A percentile compares a stretch with the other conserved stretches of the same genome.
phyloP scores from a whole-genome alignment of 163 green algal genomes.

The Prototheca wickerhamii region DNA sequence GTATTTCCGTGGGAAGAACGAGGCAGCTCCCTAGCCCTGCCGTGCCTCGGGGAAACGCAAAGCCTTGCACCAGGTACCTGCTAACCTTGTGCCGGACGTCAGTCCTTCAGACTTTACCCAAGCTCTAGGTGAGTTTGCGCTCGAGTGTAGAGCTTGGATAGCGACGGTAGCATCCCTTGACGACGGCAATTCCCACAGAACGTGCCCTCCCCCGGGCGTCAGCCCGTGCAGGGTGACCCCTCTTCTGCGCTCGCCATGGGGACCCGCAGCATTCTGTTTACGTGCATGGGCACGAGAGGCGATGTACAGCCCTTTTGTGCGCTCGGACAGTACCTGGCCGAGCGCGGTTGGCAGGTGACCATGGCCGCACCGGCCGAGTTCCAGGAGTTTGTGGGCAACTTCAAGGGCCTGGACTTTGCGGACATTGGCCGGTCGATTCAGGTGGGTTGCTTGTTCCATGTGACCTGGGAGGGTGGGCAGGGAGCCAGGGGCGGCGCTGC shows the following conservation, averaged over 20 bases:
- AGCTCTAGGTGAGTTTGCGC: too few relatives aligned
- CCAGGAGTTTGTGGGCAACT: conserved; percentile 4
- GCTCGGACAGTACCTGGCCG: conserved; percentile 45
- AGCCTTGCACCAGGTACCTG: too few relatives aligned
- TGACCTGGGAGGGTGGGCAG: too few relatives aligned
- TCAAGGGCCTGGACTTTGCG: neutral
- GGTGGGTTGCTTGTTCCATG: neutral
- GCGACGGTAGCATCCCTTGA: too few relatives aligned
- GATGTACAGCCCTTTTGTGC: conserved; percentile 82
- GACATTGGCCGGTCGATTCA: conserved; percentile 11
- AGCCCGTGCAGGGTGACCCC: too few relatives aligned
- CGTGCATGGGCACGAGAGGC: conserved; percentile 59
- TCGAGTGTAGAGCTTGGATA: too few relatives aligned
- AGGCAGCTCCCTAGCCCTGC: neutral
- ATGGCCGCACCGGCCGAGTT: conserved; percentile 20
- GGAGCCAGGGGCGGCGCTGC: too few relatives aligned
- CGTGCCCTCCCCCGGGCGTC: too few relatives aligned
- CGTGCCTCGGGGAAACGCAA: too few relatives aligned
- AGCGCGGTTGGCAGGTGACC: conserved; percentile 12
- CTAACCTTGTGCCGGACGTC: too few relatives aligned
- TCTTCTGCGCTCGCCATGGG: neutral
- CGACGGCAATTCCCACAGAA: too few relatives aligned
- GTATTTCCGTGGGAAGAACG: neutral
- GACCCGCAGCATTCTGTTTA: conserved; percentile 11
- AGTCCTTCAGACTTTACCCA: too few relatives aligned